Base-by-base conservation (phyloP, 306 rosid species). In the Castanea mollissima region DNA sequence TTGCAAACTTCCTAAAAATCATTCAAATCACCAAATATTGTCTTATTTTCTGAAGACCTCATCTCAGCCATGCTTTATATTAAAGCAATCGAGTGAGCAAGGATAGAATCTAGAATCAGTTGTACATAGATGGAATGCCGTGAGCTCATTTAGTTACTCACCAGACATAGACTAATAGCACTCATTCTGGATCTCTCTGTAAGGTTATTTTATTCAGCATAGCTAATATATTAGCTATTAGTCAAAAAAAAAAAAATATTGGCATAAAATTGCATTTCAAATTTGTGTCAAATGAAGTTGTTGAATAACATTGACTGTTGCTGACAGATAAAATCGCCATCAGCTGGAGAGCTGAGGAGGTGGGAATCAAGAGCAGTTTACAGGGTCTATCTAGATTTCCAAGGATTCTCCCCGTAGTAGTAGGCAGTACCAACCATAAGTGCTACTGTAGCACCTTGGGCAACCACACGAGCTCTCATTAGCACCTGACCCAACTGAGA, bases 381-480 rank as follows among this genome's bases (percentile, higher is more conserved):
- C 31, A 51, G 44, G 57, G 71, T 80, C 83, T 79, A 88, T 70
- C 59, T 80, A 15, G 85, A 51, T 59, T 78, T 85, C 98, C 98
- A 91, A 5, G 97, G 97, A 85, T 87, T 91, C 0, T 90, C 97
- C 20, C 93, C 98, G 51, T 92, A 93, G 85, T 90, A 92, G 85
- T 76, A 92, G 65, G 98, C 91, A 23, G 93, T 89, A 78, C 97
- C 98, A 69, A 91, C 97, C 98, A 93, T 91, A 71, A 93, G 96
- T 0, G 92, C 98, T 29, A 92, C 98, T 0, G 98, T 93, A 56
- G 91, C 96, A 79, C 97, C 98, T 79, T 93, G 98, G 58, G 79
- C 94, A 55, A 90, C 94, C 74, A 93, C 98, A 69, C 98, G 97
- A 82, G 96, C 97, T 86, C 98, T 87, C 98, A 93, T 93, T 78